Base-by-base conservation (phyloP, 2,329 filamentous ascomycete genomes). In the Aspergillus flavus region DNA sequence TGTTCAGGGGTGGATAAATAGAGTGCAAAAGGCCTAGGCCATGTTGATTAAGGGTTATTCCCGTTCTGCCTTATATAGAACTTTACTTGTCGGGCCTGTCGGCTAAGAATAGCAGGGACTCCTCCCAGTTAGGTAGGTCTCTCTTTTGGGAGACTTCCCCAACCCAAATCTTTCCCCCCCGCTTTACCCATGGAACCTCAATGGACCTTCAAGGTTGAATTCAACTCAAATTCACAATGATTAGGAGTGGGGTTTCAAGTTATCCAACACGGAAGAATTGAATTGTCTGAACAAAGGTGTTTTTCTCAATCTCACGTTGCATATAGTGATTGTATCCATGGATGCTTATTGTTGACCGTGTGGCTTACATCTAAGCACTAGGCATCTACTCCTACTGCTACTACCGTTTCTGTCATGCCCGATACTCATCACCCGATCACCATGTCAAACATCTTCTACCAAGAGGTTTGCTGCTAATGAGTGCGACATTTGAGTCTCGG, bases 161-260 rank as follows among this genome's bases (percentile, higher is more conserved):
- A 54, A 59, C 16, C 57, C 45, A 32, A 56, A 50, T 54, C 43
- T 32, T 30, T 52, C 16, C 21, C 59, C 48, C 52, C 56, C 16
- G 19, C 39, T 7, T 41, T 48, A 63, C 28, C 63, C 63, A 62
- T 62, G 63, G 63, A 62, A 62, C 21, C 57, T 32, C 57, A 52
- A 52, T 52, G 26, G 26, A 28, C 46, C 46, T 50, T 50, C 46
- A 19, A 26, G 6, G 26, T 30, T 52, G 9, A 30, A 32, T 10
- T 19, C 19, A 52, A 52, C 48, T 32, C 28, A 21, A 32, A 34
- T 3, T 52, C 28, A 32, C 28, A 34, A 52, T 34, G 19, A 30
- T 26, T 30, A 32, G n/a, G 12, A 46, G 16, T n/a, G 19, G 28
- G 16, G 6, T 19, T 52, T 30, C 6, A 28, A 50, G 23, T 32